Evolutionary conservation across 108 stramenopile species (phyloP), one percentile per base, ranked within the genome.

Genomic region (Phaeodactylum tricornutum): DNA sequence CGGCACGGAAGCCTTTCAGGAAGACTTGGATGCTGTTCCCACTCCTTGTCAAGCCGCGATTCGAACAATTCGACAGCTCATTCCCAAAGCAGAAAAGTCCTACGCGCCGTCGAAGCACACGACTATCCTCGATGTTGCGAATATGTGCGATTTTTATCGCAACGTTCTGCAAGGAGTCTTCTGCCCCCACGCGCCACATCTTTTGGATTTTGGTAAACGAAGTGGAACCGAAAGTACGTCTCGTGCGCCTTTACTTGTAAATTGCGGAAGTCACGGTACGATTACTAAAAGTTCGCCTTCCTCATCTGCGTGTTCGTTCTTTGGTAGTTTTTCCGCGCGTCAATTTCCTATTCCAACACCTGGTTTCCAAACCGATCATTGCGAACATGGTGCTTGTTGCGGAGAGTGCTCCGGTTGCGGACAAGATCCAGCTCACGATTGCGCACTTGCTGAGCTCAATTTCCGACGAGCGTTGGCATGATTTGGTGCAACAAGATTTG

Each of bases 101-200:
- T 52, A 52, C 14, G 34, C 20, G 50, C 50, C 22, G 39, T n/a
- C 5, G 9, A 14, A 41, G 9, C 33, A 11, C 12, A 8, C 12
- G 33, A 34, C 12, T 34, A 8, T 12, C 21, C 39, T 30, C n/a
- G 77, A 85, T 57, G 55, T 76, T 7, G 26, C 37, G 5, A 65
- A 75, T 59, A 33, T 87, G 14, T 84, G 81, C 38, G 69, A 75
- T 33, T 76, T 87, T 45, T 87, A 87, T 36, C 43, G 60, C 30
- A 59, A 58, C 17, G 75, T 84, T 14, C 38, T 78, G 29, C 42
- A 48, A 1, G 77, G 79, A n/a, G 51, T 53, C 19, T 82, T 77
- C 35, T 87, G 86, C 52, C 79, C 81, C 4, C 64, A 75, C 45
- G 69, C 79, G 15, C 74, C 73, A 22, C 43, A 53, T 11, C 51